Evolutionary conservation across 257 asterid genomes (phyloP).

Genomic region (Mentha longifolia): DNA sequence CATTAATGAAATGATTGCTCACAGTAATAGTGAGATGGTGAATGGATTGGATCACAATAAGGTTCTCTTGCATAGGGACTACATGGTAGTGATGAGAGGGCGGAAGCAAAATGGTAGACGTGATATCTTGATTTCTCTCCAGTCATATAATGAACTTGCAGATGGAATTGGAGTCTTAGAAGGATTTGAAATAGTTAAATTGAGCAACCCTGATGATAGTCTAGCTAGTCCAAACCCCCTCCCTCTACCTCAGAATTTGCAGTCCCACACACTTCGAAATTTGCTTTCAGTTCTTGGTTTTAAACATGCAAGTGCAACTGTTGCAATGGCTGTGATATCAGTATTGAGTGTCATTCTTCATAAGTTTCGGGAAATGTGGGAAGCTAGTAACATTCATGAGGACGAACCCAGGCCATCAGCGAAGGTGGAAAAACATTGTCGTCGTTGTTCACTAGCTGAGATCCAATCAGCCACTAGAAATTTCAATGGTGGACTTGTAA

Average conservation of each 20-base stretch:
- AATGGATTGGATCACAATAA: no score
- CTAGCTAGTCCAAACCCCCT: conserved; percentile 47
- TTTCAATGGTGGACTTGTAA: conserved; percentile 41
- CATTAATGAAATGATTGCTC: no score
- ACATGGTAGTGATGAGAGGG: conserved; percentile 50
- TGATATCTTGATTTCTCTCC: conserved; percentile 44
- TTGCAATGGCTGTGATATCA: conserved; percentile 31
- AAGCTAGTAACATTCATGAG: conserved; percentile 14
- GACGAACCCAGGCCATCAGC: conserved; percentile 35
- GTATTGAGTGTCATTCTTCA: conserved; percentile 37
- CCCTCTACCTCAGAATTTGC: conserved; percentile 19
- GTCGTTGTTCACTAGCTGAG: conserved; percentile 51
- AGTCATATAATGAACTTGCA: conserved; percentile 29
- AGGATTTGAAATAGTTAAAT: conserved; percentile 61
- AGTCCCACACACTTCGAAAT: not conserved
- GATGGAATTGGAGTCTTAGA: conserved; percentile 37
- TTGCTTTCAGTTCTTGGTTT: conserved; percentile 21
- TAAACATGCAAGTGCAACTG: conserved; percentile 39
- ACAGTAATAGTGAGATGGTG: no score
- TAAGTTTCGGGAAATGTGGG: conserved; percentile 36
- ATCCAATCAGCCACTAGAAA: conserved; percentile 44
- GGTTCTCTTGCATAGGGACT: conserved; percentile 47
- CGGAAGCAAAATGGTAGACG: conserved; percentile 43
- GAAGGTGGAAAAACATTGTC: conserved; percentile 38
- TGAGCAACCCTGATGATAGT: conserved; percentile 63